phyloP scores from a whole-genome alignment of 768 basidiomycete genomes.

The Tremella fuciformis region DNA sequence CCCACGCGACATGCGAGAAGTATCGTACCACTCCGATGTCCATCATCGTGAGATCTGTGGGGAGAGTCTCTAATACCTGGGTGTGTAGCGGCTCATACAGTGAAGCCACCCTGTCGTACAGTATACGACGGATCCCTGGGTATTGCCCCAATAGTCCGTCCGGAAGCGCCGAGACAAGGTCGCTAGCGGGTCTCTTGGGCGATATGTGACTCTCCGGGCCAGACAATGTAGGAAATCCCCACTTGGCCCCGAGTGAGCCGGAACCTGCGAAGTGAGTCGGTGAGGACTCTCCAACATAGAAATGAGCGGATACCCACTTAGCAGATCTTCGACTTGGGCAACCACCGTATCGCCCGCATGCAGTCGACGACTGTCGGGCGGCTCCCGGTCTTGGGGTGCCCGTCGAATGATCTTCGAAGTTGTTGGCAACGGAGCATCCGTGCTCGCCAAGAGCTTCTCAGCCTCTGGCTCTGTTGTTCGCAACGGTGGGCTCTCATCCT shows the following conservation, averaged over 20 bases:
- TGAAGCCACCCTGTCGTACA: background rate
- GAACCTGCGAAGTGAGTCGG: background rate
- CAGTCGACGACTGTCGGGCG: background rate
- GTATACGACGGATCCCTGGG: background rate
- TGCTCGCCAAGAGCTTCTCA: too few species aligned
- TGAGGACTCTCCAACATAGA: background rate
- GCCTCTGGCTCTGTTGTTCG: too few species aligned
- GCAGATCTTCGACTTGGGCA: background rate
- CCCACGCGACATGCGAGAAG: conserved; percentile 6
- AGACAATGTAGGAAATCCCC: conserved; percentile 1
- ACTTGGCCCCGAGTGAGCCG: background rate
- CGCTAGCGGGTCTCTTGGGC: background rate
- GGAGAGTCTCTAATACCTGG: background rate
- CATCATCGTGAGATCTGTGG: background rate
- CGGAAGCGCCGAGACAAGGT: background rate
- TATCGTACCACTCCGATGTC: conserved; percentile 1
- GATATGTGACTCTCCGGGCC: background rate
- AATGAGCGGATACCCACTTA: background rate
- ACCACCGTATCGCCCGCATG: conserved; percentile 4
- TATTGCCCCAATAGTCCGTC: background rate
- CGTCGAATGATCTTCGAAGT: too few species aligned
- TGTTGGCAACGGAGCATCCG: too few species aligned
- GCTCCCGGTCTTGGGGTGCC: background rate
- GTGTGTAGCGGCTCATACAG: background rate
- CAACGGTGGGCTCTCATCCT: too few species aligned